Percentiles rank a stretch among this genome's conserved stretches.
Conservation (phyloP, 148 eudicot species). For the Salicornia ramosissima region DNA sequence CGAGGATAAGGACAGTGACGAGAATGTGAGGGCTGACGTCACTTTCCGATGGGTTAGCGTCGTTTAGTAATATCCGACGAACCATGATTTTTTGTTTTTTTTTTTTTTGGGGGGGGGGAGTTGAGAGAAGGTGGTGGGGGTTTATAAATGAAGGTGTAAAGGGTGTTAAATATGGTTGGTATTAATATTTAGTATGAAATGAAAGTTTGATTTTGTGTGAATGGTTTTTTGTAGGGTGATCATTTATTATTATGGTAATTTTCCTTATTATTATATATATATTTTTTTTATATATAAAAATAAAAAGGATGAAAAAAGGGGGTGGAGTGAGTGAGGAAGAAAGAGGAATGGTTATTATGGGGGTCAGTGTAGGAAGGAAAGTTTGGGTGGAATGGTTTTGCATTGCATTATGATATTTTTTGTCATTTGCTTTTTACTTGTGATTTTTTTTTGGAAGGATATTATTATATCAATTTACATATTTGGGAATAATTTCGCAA, state of each 20-base stretch:
- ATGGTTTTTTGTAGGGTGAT: not conserved
- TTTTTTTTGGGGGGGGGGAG: not conserved
- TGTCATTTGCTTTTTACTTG: too few species aligned
- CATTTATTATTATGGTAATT: not conserved
- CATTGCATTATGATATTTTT: too few species aligned
- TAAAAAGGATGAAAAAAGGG: not conserved
- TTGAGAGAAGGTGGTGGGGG: conserved; percentile 17
- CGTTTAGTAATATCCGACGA: conserved; percentile 12
- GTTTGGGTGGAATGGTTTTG: too few species aligned
- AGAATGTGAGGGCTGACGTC: conserved; percentile 27
- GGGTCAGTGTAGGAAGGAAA: not conserved
- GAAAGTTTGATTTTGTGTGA: not conserved
- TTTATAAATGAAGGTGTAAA: too few species aligned
- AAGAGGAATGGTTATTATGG: not conserved
- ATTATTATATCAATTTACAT: too few species aligned
- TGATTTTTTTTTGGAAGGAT: too few species aligned
- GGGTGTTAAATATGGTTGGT: too few species aligned
- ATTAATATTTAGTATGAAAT: too few species aligned
- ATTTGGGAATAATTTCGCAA: too few species aligned
- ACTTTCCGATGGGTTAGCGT: conserved; percentile 19
- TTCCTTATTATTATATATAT: not conserved
- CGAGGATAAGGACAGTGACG: conserved; percentile 43
- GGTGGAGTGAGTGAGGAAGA: conserved; percentile 15
- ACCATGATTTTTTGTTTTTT: not conserved
- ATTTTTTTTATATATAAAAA: not conserved